These are phyloP conservation scores for Auricularia sp. DNA, from an alignment of 768 basidiomycete genomes.

Conservation along the genomic window DNA sequence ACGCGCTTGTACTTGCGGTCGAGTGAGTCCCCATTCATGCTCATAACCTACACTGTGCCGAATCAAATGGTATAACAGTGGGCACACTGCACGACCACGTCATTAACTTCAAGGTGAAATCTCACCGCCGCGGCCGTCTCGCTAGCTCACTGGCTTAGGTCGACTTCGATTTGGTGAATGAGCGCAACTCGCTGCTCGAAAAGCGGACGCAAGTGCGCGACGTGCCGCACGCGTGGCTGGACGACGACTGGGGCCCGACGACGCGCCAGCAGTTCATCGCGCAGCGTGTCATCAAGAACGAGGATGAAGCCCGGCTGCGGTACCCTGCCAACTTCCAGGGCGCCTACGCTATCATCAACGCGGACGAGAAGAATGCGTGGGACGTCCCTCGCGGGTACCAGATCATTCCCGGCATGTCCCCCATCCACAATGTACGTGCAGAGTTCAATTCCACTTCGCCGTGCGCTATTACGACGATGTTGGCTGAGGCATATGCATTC, in stretches of 20 bases:
- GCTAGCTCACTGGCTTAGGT: slow-evolving; percentile 26
- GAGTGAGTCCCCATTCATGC: slow-evolving; percentile 28
- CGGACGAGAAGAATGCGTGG: slow-evolving; percentile 45
- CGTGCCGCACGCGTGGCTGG: slow-evolving; percentile 44
- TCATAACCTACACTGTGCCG: background rate
- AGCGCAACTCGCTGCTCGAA: slow-evolving; percentile 45
- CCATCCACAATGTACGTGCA: slow-evolving; percentile 38
- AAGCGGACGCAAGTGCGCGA: slow-evolving; percentile 42
- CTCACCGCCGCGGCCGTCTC: background rate
- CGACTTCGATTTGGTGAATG: slow-evolving; percentile 55
- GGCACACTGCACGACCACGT: slow-evolving; percentile 61
- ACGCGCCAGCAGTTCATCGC: slow-evolving; percentile 46
- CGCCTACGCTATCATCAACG: slow-evolving; percentile 46
- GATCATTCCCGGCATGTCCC: slow-evolving; percentile 49
- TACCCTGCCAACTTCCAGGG: slow-evolving; percentile 49
- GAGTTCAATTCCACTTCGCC: background rate
- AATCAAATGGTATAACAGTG: slow-evolving; percentile 26
- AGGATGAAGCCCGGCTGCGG: slow-evolving; percentile 41
- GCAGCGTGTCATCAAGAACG: slow-evolving; percentile 38
- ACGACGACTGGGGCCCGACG: slow-evolving; percentile 46
- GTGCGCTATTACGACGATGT: too few relatives aligned
- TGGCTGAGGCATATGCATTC: too few relatives aligned
- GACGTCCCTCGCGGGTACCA: slow-evolving; percentile 49
- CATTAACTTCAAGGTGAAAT: slow-evolving; percentile 47
- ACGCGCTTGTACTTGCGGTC: slow-evolving; percentile 43